Conservation (phyloP, 371 early-diverging fungal species). For the Mucor saturninus region DNA sequence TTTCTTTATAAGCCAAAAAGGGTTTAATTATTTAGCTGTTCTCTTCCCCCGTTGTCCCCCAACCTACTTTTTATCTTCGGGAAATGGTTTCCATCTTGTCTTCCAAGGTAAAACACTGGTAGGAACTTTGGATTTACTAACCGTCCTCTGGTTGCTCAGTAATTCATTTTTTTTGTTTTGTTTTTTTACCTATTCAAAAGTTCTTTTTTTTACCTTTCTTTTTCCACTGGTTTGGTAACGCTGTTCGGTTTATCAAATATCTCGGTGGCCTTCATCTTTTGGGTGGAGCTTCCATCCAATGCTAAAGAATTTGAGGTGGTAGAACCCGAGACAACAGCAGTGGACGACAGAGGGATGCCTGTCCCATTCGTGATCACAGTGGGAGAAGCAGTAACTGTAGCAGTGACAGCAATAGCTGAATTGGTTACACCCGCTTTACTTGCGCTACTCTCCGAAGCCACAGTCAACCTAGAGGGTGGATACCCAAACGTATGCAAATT, state of each 20-base stretch:
- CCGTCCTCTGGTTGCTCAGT: too few species aligned
- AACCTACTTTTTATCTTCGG: slow-evolving; percentile 55
- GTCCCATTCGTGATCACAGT: not conserved
- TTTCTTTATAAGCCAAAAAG: slow-evolving; percentile 40
- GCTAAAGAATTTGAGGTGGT: not conserved
- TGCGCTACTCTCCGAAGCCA: not conserved
- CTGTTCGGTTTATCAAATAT: slow-evolving; percentile 1
- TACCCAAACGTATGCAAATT: slow-evolving; percentile 14
- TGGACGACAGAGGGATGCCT: not conserved
- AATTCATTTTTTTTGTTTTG: too few species aligned
- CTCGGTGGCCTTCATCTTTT: slow-evolving; percentile 4
- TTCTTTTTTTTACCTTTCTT: slow-evolving; percentile 32
- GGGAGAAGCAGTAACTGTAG: not conserved
- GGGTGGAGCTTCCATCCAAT: not conserved
- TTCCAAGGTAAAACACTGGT: slow-evolving; percentile 57
- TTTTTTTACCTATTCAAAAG: not conserved
- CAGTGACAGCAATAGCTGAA: not conserved
- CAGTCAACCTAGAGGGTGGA: not conserved
- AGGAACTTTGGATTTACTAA: slow-evolving; percentile 34
- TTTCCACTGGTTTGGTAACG: slow-evolving; percentile 19
- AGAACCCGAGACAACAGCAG: not conserved
- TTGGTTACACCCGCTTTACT: not conserved
- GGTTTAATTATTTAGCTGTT: not conserved
- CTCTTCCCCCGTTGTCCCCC: not conserved
- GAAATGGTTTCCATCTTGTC: slow-evolving; percentile 56